Evolutionary conservation across 345 rosid genomes (phyloP).

Genomic region (Eucalyptus virginea): DNA sequence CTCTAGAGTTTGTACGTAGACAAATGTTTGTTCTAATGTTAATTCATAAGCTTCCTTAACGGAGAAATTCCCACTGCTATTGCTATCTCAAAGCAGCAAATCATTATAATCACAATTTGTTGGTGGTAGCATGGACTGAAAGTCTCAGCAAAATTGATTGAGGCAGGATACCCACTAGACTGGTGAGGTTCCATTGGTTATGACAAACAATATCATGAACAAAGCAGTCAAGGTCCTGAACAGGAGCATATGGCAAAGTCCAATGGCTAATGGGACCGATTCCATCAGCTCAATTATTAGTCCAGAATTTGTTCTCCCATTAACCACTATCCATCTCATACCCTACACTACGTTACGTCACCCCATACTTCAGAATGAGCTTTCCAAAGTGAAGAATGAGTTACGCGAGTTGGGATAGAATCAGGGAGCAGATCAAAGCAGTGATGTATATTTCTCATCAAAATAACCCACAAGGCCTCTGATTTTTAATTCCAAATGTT

Average conservation of each 20-base stretch:
- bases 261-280: not conserved
- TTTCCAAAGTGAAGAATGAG: not conserved
- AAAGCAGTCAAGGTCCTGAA: not conserved
- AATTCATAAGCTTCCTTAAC: not conserved
- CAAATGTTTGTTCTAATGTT: not conserved
- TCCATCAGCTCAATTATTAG: not conserved
- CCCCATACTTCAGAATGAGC: not conserved
- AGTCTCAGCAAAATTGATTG: not conserved
- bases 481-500: not conserved
- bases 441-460: not conserved
- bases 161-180: not conserved
- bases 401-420: not conserved
- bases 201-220: not conserved
- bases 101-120: not conserved
- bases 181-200: not conserved
- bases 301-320: not conserved
- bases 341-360: not conserved
- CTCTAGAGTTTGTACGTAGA: not conserved
- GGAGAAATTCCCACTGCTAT: not conserved
- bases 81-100: not conserved
- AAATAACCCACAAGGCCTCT: not conserved
- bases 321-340: not conserved
- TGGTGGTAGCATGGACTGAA: not conserved
- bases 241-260: not conserved
- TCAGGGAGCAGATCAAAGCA: not conserved